Base-by-base conservation (phyloP, 257 asterid genomes). In the Eucommia ulmoides region DNA sequence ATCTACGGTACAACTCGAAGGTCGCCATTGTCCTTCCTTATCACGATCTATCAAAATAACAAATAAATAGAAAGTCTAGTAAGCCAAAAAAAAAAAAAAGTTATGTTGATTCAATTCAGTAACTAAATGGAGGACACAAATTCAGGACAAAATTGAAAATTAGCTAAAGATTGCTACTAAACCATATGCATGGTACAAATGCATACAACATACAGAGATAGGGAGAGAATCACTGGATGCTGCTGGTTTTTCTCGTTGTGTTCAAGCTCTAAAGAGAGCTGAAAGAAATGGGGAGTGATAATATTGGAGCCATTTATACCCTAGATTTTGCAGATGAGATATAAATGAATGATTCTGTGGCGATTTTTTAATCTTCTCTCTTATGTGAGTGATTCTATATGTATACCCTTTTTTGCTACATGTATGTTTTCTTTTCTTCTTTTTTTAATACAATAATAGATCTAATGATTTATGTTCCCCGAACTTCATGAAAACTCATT, bases 1-100 rank as follows among this genome's bases (percentile, higher is more conserved):
- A 88, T 65, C 93, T 77, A 63, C 95, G 52, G 65, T 88, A 84
- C 58, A 88, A 70, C 77, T 88, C 97, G 48, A 88, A 88, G 54
- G 95, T 88, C 51, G 97, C 87, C 97, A 88, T 88, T 57, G 19
- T 33, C 33, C 7, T 47, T 41, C 38, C 44, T 29, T 1, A 46
- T 25, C 23, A 25, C 29, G 20, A 29, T 19, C 10, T 16, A 18
- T 20, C 14, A 29, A 49, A n/a, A 8, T 29, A 15, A 23, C 7
- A 45, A 41, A 22, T 1, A 35, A 5, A 35, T 16, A 15, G 23
- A 17, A 49, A 24, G 15, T 22, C 45, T 49, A 26, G 23, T 42
- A 14, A 15, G 41, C 9, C 14, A 17, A 20, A 14, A 20, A 18
- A 46, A 41, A 54, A 45, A 12, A 19, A n/a, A 35, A 49, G 46